Percentiles rank a stretch among this genome's conserved stretches.
phyloP scores from a whole-genome alignment of 2,329 filamentous ascomycete species.

The Colletotrichum navitas region DNA sequence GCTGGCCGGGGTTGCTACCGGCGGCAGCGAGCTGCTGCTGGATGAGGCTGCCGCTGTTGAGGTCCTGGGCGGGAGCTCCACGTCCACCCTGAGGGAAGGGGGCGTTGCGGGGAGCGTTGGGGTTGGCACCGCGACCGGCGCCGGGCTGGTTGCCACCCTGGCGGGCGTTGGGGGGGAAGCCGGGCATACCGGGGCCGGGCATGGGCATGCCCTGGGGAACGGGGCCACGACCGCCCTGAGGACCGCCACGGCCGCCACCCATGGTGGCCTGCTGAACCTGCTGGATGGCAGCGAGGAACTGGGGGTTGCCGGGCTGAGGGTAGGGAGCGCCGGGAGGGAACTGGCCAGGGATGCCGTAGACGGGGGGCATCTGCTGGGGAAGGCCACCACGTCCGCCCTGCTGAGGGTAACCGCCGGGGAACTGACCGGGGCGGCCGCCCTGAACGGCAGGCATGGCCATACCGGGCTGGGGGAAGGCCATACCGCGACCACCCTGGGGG shows the following conservation, averaged over 20 bases:
- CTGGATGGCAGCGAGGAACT: conserved; percentile 86
- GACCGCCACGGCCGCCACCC: conserved; percentile 71
- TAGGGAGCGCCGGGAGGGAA: conserved; percentile 83
- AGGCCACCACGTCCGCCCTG: conserved; percentile 89
- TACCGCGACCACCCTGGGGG: conserved; percentile 73
- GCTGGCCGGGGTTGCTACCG: conserved; percentile 74
- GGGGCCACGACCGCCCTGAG: conserved; percentile 77
- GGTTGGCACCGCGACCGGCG: conserved; percentile 59
- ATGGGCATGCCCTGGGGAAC: conserved; percentile 76
- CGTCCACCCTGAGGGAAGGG: conserved; percentile 63
- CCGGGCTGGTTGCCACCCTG: conserved; percentile 61
- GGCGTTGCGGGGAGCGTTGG: conserved; percentile 58
- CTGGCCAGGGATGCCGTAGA: conserved; percentile 85
- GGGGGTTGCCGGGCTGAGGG: conserved; percentile 79
- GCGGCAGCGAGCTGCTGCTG: conserved; percentile 70
- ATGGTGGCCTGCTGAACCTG: conserved; percentile 76
- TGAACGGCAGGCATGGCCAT: conserved; percentile 79
- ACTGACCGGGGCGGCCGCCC: conserved; percentile 87
- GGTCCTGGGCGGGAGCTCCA: conserved; percentile 50
- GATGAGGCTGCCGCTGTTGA: conserved; percentile 55
- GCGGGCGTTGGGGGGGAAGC: conserved; percentile 69
- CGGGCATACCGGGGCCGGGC: conserved; percentile 65
- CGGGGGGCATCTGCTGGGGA: conserved; percentile 87
- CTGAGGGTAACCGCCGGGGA: conserved; percentile 84
- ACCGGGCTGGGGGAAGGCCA: conserved; percentile 74